Base-by-base conservation (phyloP, 2,329 filamentous ascomycete genomes). In the Aspergillus quadrilineatus region DNA sequence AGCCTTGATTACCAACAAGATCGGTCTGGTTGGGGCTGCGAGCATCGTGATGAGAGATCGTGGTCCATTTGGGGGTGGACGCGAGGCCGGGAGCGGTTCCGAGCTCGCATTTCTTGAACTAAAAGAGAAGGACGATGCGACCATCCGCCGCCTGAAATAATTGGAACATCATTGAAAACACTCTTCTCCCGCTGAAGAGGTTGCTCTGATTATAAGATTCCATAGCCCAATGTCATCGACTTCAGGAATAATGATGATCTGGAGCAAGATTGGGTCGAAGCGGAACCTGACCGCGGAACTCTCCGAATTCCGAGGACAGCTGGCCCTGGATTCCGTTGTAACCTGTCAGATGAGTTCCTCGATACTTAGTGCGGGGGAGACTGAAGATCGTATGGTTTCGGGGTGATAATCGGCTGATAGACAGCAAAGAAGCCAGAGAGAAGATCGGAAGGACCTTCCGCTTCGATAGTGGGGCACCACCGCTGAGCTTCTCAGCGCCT, bases 1-100 rank as follows among this genome's bases (percentile, higher is more conserved):
- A 41, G 34, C 9, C 10, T 3, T 50, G 50, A 52, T 52, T 52
- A 52, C 42, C 50, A 52, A 52, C 42, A 45, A 45, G 45, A 42
- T 28, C 36, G 43, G 36, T 47, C 51, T 54, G 34, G 43, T 42
- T 54, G 51, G 51, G 36, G 43, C 15, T 41, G 17, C 15, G 29
- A 29, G 30, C 14, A 39, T 37, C 22, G 36, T 37, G 49, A 50
- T 49, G 22, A 22, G 22, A 22, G 22, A 22, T 28, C 22, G 15
- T 55, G 49, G 37, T 39, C 53, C 36, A 3, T 22, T 42, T 49
- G 10, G 45, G 45, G 52, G 15, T 17, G 43, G 17, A 41, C 17
- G 43, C 26, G 51, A 53, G 37, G n/a, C 14, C n/a, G 48, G 37
- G 28, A 50, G 12, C 12, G 37, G 37, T 50, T 29, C 48, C 48